Conservation (phyloP, 352 stramenopile species). For the Globisporangium iwayamae region DNA sequence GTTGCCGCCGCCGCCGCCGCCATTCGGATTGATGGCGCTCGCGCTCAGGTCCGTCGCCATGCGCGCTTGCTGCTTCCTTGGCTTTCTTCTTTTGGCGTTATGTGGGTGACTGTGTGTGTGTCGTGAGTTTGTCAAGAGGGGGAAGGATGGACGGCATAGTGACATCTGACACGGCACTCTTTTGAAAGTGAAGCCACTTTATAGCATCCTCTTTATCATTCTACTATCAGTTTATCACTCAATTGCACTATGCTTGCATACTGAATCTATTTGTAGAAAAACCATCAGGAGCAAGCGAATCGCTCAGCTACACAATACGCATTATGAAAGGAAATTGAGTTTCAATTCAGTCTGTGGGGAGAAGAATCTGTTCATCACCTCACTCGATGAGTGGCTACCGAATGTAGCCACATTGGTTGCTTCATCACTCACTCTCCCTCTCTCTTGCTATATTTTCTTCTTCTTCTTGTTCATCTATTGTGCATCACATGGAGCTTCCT, state of each 20-base stretch:
- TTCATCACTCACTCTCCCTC: no score
- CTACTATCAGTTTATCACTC: background rate
- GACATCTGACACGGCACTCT: background rate
- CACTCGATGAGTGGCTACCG: background rate
- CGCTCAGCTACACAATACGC: background rate
- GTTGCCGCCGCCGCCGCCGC: slow-evolving; percentile 19
- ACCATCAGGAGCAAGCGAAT: background rate
- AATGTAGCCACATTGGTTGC: background rate
- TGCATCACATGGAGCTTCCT: background rate
- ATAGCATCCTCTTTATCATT: background rate
- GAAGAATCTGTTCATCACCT: background rate
- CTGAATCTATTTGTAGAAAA: background rate
- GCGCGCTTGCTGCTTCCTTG: background rate
- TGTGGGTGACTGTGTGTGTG: background rate
- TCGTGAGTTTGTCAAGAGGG: slow-evolving; percentile 4
- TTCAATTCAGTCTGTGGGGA: slow-evolving; percentile 2
- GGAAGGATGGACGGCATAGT: background rate
- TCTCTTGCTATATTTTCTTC: no score
- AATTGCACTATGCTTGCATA: background rate
- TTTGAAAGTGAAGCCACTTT: background rate
- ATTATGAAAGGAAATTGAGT: background rate
- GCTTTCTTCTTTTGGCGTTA: background rate
- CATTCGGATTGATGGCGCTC: slow-evolving; percentile 32
- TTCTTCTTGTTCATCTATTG: slow-evolving; percentile 8
- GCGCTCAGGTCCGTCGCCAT: slow-evolving; percentile 55